These are phyloP conservation scores for Crepidotus variabilis DNA, from an alignment of 768 basidiomycete species.

Conservation along the genomic window DNA sequence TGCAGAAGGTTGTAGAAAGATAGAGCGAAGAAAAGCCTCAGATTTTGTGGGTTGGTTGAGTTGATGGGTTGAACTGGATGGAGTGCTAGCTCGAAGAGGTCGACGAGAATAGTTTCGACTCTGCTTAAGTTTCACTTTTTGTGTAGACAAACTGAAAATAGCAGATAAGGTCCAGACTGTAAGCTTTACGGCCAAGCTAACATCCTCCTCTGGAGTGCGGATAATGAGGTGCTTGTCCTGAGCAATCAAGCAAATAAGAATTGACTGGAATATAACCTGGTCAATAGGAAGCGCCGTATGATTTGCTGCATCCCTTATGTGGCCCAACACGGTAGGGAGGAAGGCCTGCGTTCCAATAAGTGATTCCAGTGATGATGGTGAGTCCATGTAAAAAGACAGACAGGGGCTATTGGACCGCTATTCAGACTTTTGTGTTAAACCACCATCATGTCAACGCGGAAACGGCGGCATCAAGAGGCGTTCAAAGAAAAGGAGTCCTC, in stretches of 20 bases:
- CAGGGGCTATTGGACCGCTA: not conserved
- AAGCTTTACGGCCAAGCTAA: constrained; percentile 54
- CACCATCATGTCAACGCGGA: constrained; percentile 33
- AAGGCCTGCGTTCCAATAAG: constrained; percentile 42
- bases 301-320: constrained; percentile 41
- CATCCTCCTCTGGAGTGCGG: constrained; percentile 62
- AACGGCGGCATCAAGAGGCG: constrained; percentile 45
- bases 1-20: constrained; percentile 22
- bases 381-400: not conserved
- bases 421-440: not conserved
- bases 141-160: constrained; percentile 56
- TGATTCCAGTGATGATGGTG: not conserved
- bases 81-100: constrained; percentile 2
- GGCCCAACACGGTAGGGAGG: constrained; percentile 44
- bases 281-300: constrained; percentile 50
- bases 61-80: constrained; percentile 5
- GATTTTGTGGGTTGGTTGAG: not conserved
- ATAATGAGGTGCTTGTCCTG: constrained; percentile 63
- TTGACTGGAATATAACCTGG: constrained; percentile 57
- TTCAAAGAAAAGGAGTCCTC: constrained; percentile 19
- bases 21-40: constrained; percentile 19
- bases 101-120: constrained; percentile 27
- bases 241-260: constrained; percentile 62
- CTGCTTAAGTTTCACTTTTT: constrained; percentile 41
- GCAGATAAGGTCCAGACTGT: constrained; percentile 50